Percentiles rank a stretch among this genome's conserved stretches.
Conservation (phyloP, 2,329 filamentous ascomycete genomes). For the Aspergillus ochraceus region DNA sequence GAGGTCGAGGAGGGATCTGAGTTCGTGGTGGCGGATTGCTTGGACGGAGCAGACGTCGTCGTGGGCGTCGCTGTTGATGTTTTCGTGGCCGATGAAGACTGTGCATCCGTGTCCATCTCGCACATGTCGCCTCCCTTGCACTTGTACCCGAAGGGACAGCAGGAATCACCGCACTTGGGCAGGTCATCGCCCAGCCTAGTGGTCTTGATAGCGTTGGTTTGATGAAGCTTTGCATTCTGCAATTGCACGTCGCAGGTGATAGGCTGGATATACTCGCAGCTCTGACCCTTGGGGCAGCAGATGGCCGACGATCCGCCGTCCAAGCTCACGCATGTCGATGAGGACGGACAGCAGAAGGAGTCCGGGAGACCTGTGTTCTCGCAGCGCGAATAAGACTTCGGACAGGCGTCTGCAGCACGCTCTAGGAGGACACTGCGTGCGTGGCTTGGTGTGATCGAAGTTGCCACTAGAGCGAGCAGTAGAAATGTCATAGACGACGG, state of each 20-base stretch:
- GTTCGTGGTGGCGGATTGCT: background rate
- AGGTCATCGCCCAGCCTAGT: conserved; percentile 41
- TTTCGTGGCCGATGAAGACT: conserved; percentile 20
- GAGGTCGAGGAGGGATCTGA: conserved; percentile 11
- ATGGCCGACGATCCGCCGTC: conserved; percentile 45
- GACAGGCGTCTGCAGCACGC: conserved; percentile 26
- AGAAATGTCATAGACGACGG: conserved; percentile 16
- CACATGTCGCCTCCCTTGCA: conserved; percentile 37
- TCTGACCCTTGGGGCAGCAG: conserved; percentile 46
- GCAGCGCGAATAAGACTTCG: conserved; percentile 37
- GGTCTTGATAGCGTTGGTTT: conserved; percentile 42
- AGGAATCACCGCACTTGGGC: conserved; percentile 42
- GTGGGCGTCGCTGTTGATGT: conserved; percentile 15
- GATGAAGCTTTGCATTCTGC: conserved; percentile 42
- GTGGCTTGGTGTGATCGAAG: conserved; percentile 20
- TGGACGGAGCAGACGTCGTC: background rate
- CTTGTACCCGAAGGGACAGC: conserved; percentile 51
- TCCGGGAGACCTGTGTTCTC: conserved; percentile 38
- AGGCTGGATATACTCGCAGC: conserved; percentile 43
- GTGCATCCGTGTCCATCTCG: conserved; percentile 23
- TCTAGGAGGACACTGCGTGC: conserved; percentile 19
- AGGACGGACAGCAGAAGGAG: conserved; percentile 46
- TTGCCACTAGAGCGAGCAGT: conserved; percentile 23
- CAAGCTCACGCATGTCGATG: conserved; percentile 42
- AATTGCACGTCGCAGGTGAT: conserved; percentile 45